Base-by-base conservation (phyloP, 2,329 filamentous ascomycete genomes). In the Aspergillus spinulosporus region DNA sequence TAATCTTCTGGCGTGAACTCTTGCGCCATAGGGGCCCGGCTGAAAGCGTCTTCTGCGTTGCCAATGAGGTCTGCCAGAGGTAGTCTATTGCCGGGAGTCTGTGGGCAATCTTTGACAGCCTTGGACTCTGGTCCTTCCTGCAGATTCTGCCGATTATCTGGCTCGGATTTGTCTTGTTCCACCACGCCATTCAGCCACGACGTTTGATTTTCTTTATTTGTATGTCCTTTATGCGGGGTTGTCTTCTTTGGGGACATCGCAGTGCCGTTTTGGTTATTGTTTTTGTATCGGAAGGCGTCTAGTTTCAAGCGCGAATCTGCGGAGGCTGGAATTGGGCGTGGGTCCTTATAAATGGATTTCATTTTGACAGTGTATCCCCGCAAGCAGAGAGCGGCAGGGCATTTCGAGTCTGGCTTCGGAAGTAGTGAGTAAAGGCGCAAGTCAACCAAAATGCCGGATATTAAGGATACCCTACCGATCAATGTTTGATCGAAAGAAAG, bases 1-100 rank as follows among this genome's bases (percentile, higher is more conserved):
- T 84, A 81, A 59, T 87, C 84, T 60, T 85, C 81, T 0, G 84
- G 84, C 1, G 84, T 85, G 14, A 75, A 68, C n/a, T 75, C 70
- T 21, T 79, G 75, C 50, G 74, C 75, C 28, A 53, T 46, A 49
- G 75, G 72, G n/a, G 74, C 73, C 56, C 76, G 74, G 62, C 76
- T 79, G 37, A 78, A 75, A 7, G 77, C 77, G 64, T 85, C 82
- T 67, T 86, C 84, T 47, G 79, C 78, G 66, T 85, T 84, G 59
- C 82, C 82, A 45, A 87, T 83, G 32, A 87, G 73, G 59, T 86
- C 84, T 32, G 82, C 82, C 9, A 87, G 72, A 26, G 84, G 82
- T 40, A 86, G 77, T 53, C 82, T 75, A 43, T 83, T 81, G 26
- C 79, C 80, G 2, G 84, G 84, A 11, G 84, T 87, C 40, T 83